Evolutionary conservation across 768 basidiomycete species (phyloP), one percentile per base, ranked within the genome.

Genomic region (Amanita polypyramis): DNA sequence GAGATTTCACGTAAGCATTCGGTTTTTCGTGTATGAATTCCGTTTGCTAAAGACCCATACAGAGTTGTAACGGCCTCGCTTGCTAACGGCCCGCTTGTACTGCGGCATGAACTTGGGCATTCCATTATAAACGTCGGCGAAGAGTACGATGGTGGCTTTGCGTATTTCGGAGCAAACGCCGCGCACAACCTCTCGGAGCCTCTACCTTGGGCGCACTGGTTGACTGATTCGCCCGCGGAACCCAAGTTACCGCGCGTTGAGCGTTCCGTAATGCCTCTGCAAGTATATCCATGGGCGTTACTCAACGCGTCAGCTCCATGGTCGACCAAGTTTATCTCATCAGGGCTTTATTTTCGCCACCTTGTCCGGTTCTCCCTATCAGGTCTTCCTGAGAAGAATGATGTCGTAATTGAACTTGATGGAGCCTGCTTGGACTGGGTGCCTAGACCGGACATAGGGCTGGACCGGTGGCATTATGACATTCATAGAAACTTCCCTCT

Each of bases 81-180:
- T 15, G 70, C 77, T 10, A 90, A 88, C 46, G 85, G 86, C 0
- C 75, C 84, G 14, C 72, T 85, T 15, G 83, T 88, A 5, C 72
- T 89, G 25, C 75, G 85, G 5, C 86, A 87, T 56, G 86, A 88
- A 61, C 75, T 88, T 1, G 86, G 86, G 0, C 86, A 90, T 62
- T 85, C 83, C 19, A 76, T 88, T 41, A 84, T 88, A 54, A 66
- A 76, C 5, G 80, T 86, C 15, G 87, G 87, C 3, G 87, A 89
- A 63, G 86, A 88, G 64, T 88, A 90, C 57, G 87, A 89, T 53
- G 86, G 85, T 10, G 86, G 84, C 3, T 77, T 62, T 51, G 80
- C 69, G 2, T 90, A 89, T 60, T 85, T 73, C 55, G 86, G 86
- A 12, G 69, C 72, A 30, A 85, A 90, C 56, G 74, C 82, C 3